Conservation (phyloP, 148 eudicot species). For the Heliamphora exappendiculata region DNA sequence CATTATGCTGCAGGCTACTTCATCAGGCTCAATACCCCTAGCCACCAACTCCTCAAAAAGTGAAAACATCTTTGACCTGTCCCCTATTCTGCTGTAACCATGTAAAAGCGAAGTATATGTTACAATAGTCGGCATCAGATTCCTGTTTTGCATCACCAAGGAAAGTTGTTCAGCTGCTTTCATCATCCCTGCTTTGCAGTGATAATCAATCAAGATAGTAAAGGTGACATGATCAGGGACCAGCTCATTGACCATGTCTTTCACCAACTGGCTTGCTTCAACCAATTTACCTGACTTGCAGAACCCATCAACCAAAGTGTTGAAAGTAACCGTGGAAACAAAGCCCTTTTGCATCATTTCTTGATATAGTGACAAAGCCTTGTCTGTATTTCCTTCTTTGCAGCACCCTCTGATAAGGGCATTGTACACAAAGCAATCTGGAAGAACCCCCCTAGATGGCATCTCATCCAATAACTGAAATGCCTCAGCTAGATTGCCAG, state of each 20-base stretch:
- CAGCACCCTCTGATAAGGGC: slow-evolving; percentile 65
- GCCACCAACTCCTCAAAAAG: slow-evolving; percentile 60
- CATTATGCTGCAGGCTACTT: slow-evolving; percentile 39
- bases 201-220: slow-evolving; percentile 58
- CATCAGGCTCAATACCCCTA: slow-evolving; percentile 62
- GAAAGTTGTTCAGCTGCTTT: slow-evolving; percentile 56
- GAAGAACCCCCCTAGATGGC: slow-evolving; percentile 43
- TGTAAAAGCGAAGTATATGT: slow-evolving; percentile 63
- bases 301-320: slow-evolving; percentile 61
- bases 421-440: slow-evolving; percentile 62
- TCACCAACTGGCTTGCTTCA: slow-evolving; percentile 50
- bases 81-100: slow-evolving; percentile 46
- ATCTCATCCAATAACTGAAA: slow-evolving; percentile 58
- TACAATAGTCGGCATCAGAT: slow-evolving; percentile 45
- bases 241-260: slow-evolving; percentile 37
- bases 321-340: slow-evolving; percentile 56
- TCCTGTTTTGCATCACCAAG: slow-evolving; percentile 53
- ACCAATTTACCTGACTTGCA: slow-evolving; percentile 49
- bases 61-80: slow-evolving; percentile 45
- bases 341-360: slow-evolving; percentile 49
- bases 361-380: slow-evolving; percentile 53
- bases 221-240: slow-evolving; percentile 61
- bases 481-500: slow-evolving; percentile 46
- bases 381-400: slow-evolving; percentile 48
- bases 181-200: slow-evolving; percentile 58